These are phyloP conservation scores for Colletotrichum acutatum DNA, from an alignment of 2,329 filamentous ascomycete species.

Conservation along the genomic window DNA sequence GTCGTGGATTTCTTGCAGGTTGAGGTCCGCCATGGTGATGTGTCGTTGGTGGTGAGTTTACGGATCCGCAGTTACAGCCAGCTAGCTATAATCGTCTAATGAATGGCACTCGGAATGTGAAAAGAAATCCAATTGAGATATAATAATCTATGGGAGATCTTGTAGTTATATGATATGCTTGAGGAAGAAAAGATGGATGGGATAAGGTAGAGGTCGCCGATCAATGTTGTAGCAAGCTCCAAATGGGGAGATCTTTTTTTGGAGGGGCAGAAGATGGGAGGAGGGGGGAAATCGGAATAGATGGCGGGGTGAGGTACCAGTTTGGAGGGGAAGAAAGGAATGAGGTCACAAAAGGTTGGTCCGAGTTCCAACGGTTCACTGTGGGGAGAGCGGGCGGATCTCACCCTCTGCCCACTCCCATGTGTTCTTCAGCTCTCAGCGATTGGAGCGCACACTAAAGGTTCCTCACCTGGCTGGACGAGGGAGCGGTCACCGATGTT, in stretches of 20 bases:
- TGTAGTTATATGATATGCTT: not conserved
- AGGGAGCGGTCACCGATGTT: too few species aligned
- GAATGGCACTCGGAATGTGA: fast-evolving
- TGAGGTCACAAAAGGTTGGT: conserved; percentile 22
- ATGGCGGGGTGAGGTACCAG: conserved; percentile 30
- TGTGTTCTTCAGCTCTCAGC: not conserved
- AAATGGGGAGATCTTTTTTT: not conserved
- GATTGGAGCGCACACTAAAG: not conserved
- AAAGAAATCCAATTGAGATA: not conserved
- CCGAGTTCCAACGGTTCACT: not conserved
- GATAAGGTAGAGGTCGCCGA: not conserved
- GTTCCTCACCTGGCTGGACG: too few species aligned
- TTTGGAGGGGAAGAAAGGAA: not conserved
- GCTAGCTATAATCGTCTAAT: not conserved
- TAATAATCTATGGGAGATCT: not conserved
- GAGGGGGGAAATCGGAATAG: not conserved
- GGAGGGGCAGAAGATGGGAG: conserved; percentile 12
- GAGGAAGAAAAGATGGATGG: not conserved
- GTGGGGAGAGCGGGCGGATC: conserved; percentile 14
- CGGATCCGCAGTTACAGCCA: not conserved
- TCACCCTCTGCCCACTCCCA: not conserved
- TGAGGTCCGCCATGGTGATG: conserved; percentile 62
- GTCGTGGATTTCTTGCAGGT: conserved; percentile 72
- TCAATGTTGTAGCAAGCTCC: conserved; percentile 2
- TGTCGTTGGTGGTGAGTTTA: not conserved